Conservation (phyloP, 768 basidiomycete genomes). For the Heimioporus sp. region DNA sequence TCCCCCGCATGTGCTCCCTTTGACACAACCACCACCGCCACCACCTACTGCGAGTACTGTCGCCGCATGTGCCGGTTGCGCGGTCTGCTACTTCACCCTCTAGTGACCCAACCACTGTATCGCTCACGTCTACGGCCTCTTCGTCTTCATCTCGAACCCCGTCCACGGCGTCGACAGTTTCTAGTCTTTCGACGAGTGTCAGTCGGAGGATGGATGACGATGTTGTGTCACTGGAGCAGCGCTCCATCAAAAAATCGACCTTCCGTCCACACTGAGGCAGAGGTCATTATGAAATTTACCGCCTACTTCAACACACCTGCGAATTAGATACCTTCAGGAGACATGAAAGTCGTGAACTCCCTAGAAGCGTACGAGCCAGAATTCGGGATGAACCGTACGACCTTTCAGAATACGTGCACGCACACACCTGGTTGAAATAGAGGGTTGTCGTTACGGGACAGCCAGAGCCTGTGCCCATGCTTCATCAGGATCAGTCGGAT, state of each 20-base stretch:
- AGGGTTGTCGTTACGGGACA: conserved; percentile 11
- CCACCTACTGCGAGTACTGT: background rate
- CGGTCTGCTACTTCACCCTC: conserved; percentile 30
- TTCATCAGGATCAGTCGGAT: conserved; percentile 41
- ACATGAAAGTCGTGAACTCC: conserved; percentile 61
- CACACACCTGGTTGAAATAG: conserved; percentile 30
- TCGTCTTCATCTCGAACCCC: conserved; percentile 38
- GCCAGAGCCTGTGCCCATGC: conserved; percentile 15
- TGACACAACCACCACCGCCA: background rate
- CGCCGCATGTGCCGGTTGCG: conserved; percentile 19
- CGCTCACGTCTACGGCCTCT: conserved; percentile 31
- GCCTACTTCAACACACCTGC: conserved; percentile 52
- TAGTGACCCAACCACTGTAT: conserved; percentile 29
- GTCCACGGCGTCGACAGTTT: conserved; percentile 38
- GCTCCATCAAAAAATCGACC: conserved; percentile 48
- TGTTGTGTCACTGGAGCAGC: conserved; percentile 28
- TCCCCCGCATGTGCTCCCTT: background rate
- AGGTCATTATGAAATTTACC: conserved; percentile 51
- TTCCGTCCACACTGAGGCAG: conserved; percentile 43
- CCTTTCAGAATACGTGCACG: conserved; percentile 57
- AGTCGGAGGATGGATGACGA: conserved; percentile 36
- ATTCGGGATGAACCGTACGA: conserved; percentile 69
- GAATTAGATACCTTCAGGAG: conserved; percentile 64
- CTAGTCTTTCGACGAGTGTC: conserved; percentile 42
- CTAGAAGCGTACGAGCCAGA: conserved; percentile 64